Conservation (phyloP, 179 eudicot genomes). For the Silene vulgaris region DNA sequence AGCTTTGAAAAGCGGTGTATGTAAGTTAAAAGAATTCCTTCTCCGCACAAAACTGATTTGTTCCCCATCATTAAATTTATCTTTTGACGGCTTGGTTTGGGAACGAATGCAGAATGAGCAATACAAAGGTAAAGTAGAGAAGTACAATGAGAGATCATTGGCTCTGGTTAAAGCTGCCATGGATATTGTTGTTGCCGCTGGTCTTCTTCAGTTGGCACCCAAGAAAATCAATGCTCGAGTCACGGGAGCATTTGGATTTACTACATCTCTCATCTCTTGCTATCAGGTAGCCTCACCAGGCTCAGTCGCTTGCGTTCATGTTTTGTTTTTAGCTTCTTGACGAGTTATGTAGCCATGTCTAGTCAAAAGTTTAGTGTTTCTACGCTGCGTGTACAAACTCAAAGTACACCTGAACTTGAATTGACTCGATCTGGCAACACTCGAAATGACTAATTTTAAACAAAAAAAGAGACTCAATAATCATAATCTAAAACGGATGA, state of each 20-base stretch:
- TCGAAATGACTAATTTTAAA: too few species aligned
- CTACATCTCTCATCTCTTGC: conserved; percentile 84
- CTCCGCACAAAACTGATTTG: too few species aligned
- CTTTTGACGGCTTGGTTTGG: neutral
- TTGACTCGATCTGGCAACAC: neutral
- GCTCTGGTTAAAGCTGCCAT: conserved; percentile 71
- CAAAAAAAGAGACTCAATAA: too few species aligned
- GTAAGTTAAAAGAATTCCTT: too few species aligned
- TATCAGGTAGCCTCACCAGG: conserved; percentile 54
- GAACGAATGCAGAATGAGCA: conserved; percentile 62
- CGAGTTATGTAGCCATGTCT: neutral
- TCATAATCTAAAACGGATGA: too few species aligned
- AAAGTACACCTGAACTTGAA: neutral
- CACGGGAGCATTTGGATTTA: conserved; percentile 87
- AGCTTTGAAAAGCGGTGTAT: too few species aligned
- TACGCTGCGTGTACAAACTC: too few species aligned
- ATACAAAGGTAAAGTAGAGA: conserved; percentile 58
- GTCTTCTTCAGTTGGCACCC: conserved; percentile 92
- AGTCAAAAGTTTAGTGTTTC: too few species aligned
- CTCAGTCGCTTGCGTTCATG: conserved; percentile 14
- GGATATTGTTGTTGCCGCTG: conserved; percentile 91
- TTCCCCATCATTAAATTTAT: too few species aligned
- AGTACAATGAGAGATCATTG: conserved; percentile 75
- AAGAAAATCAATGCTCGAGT: conserved; percentile 95
- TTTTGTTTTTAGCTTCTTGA: neutral